Evolutionary conservation across 2,329 filamentous ascomycete species (phyloP), one percentile per base, ranked within the genome.

Genomic region (Cytospora schulzeri): DNA sequence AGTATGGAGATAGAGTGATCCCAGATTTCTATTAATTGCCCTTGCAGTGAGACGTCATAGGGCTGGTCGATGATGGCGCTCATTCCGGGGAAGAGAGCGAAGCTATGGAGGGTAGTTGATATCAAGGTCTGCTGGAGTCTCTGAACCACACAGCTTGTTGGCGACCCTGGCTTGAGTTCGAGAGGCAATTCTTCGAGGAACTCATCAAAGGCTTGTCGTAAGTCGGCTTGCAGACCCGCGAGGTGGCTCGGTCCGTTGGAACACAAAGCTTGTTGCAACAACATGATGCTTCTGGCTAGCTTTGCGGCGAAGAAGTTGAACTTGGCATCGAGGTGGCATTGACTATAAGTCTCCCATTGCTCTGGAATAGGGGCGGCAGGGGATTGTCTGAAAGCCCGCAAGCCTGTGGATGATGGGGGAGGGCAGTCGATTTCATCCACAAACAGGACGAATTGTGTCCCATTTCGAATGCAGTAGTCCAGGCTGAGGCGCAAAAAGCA

Each of bases 391-490:
- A 66, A 38, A 4, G 50, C 35, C 0, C 57, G 51, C 2, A 69
- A 60, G 22, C 55, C 58, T 17, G 51, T 61, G 1, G 53, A n/a
- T 1, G 63, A 51, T 2, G 68, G 68, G 3, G 66, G 28, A 1
- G 67, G 66, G 28, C 70, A 71, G 54, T 71, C 70, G 19, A 56
- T 59, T 24, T 71, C 70, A 3, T 71, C 68, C 0, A 71, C 55
- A 9, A 66, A 64, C 0, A 71, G 9, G 2, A 28, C 57, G 3
- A 69, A 57, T 33, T 68, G 67, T 1, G 69, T 66, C 14, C 70
- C 70, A 17, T 63, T 70, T 19, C 68, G 66, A 19, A 69, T 60
- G 38, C 65, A 67, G 38, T 68, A 70, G 1, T 69, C 64, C 3
- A 71, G 48, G 48, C 68, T 64, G 4, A 71, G 60, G 3, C 67